These are phyloP conservation scores for Luffa acutangula DNA, from an alignment of 306 rosid genomes.

Conservation along the genomic window DNA sequence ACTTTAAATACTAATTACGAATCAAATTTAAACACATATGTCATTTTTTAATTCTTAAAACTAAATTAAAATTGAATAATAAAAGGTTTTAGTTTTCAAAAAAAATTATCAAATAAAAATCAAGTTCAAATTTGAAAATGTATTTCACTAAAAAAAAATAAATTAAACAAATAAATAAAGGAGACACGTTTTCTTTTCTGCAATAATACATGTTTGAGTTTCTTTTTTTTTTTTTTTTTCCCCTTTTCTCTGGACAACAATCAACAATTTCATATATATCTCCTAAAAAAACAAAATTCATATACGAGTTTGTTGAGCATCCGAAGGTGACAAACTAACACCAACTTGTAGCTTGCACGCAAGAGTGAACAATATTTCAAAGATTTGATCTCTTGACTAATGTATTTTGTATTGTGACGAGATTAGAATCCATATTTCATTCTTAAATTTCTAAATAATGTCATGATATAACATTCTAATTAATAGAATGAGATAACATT, in stretches of 20 bases:
- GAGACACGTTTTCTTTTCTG: neutral
- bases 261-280: neutral
- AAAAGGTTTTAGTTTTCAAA: no score
- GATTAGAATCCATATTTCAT: neutral
- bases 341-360: conserved; percentile 4
- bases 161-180: no score
- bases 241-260: neutral
- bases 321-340: neutral
- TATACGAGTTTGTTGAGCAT: neutral
- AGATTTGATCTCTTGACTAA: neutral
- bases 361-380: neutral
- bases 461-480: neutral
- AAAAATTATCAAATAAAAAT: no score
- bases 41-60: no score
- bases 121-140: no score
- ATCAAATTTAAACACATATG: no score
- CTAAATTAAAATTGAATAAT: no score
- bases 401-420: neutral
- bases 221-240: neutral
- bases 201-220: neutral
- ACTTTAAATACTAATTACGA: no score
- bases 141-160: no score
- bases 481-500: no score
- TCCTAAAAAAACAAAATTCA: no score
- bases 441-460: neutral